These are phyloP conservation scores for Cyberlindnera petersonii DNA, from an alignment of 805 yeast genomes.

Conservation along the genomic window DNA sequence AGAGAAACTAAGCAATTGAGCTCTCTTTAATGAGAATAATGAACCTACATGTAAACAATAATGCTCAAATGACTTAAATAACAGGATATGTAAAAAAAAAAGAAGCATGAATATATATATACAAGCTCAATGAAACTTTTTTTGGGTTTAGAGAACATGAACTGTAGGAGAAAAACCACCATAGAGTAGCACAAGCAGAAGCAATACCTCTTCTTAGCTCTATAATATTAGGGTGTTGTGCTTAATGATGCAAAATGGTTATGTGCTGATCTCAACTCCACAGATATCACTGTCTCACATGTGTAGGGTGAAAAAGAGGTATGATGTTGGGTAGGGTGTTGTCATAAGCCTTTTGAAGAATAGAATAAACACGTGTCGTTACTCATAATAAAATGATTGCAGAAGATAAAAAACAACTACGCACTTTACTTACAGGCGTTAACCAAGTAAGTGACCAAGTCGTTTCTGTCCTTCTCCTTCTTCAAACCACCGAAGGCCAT, in stretches of 20 bases:
- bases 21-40: neutral
- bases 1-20: constrained; percentile 1
- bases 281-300: too few species aligned
- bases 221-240: neutral
- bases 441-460: constrained; percentile 81
- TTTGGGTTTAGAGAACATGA: neutral
- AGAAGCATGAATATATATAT: constrained; percentile 6
- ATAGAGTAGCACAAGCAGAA: neutral
- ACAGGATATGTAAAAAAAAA: constrained; percentile 1
- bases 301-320: too few species aligned
- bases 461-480: constrained; percentile 99
- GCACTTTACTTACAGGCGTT: constrained; percentile 42
- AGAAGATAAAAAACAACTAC: neutral
- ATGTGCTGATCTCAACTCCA: neutral
- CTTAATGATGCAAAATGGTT: neutral
- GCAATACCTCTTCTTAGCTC: neutral
- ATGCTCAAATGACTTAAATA: constrained; percentile 8
- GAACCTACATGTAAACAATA: neutral
- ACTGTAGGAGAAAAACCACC: neutral
- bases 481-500: constrained; percentile 99
- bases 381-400: constrained; percentile 8
- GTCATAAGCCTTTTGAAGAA: neutral
- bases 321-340: neutral
- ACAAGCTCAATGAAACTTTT: constrained; percentile 2
- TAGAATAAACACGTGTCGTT: constrained; percentile 1